Conservation (phyloP, 192 early-diverging fungal species). For the Coemansia reversa region DNA sequence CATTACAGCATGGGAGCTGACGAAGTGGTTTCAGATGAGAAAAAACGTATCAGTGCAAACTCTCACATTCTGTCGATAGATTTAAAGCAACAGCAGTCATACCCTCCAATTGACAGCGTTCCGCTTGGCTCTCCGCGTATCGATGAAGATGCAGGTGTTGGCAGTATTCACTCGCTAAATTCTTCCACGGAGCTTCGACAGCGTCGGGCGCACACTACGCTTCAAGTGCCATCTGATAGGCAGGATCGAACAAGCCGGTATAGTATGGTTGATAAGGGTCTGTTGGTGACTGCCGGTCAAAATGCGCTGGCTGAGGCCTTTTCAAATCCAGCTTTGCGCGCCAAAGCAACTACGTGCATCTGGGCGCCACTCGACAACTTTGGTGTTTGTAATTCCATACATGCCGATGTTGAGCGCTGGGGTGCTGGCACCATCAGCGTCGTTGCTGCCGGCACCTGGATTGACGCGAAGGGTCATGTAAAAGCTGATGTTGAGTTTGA, state of each 20-base stretch:
- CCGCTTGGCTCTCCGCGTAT: neutral
- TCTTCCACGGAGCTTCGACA: constrained; percentile 44
- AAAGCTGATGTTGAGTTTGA: constrained; percentile 45
- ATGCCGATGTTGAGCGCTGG: constrained; percentile 18
- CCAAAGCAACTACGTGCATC: constrained; percentile 21
- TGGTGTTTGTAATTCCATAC: constrained; percentile 29
- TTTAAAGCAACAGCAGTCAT: constrained; percentile 6
- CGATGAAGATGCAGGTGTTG: constrained; percentile 3
- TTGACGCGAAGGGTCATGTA: constrained; percentile 43
- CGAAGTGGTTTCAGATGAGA: neutral
- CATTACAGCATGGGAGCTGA: constrained; percentile 23
- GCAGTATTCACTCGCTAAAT: constrained; percentile 35
- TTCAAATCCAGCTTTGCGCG: constrained; percentile 38
- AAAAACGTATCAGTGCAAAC: constrained; percentile 22
- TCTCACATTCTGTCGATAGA: constrained; percentile 41
- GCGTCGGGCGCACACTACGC: constrained; percentile 16
- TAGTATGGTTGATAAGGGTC: constrained; percentile 16
- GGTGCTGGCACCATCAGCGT: constrained; percentile 30
- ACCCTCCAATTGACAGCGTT: neutral
- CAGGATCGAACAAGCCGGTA: constrained; percentile 26
- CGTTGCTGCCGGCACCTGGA: constrained; percentile 20
- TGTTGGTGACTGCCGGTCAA: constrained; percentile 8
- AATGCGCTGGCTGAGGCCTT: constrained; percentile 37
- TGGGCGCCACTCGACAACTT: constrained; percentile 48
- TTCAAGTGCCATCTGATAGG: neutral